Evolutionary conservation across 768 basidiomycete genomes (phyloP), one percentile per base, ranked within the genome.

Genomic region (Amylocystis lapponica): DNA sequence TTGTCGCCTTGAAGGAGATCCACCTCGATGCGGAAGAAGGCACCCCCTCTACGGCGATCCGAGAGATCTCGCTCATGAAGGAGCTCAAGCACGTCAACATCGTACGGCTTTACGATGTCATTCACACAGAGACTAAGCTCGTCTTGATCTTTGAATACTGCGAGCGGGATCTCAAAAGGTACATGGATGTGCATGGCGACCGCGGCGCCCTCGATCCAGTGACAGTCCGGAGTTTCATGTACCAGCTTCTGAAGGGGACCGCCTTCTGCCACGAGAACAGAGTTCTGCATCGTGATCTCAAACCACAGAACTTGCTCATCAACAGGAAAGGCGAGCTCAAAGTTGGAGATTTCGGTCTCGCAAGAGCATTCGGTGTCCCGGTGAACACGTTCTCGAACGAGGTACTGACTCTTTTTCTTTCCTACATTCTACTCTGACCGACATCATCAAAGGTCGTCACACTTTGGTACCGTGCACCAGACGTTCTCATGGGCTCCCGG

Each of bases 371-470:
- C 60, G 96, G 96, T 50, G 96, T 98, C 13, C 96, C 96, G 4
- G 95, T 98, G 46, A 98, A 99, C 60, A 99, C 96, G 1, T 99
- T 98, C 64, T 93, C 90, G 14, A 99, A 99, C 60, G 96, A 99
- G 79, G 89, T 76, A 39, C 31, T n/a, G n/a, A n/a, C n/a, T n/a
- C n/a, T n/a, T n/a, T n/a, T n/a, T n/a, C n/a, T 22, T 23, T 35
- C 27, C 41, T 43, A 29, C 31, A 41, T 43, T 35, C 27, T 40
- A 49, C 23, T 10, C 20, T 41, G 36, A 27, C 26, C n/a, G 9
- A 2, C n/a, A 8, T 30, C n/a, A n/a, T 46, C 2, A 21, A 47
- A 91, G 89, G 96, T 99, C 45, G 96, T 98, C 17, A 99, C 96
- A 22, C 66, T 98, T 12, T 99, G 96, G 96, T 99, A 99, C 63